Conservation (phyloP, 352 stramenopile genomes). For the Phytophthora megakarya region DNA sequence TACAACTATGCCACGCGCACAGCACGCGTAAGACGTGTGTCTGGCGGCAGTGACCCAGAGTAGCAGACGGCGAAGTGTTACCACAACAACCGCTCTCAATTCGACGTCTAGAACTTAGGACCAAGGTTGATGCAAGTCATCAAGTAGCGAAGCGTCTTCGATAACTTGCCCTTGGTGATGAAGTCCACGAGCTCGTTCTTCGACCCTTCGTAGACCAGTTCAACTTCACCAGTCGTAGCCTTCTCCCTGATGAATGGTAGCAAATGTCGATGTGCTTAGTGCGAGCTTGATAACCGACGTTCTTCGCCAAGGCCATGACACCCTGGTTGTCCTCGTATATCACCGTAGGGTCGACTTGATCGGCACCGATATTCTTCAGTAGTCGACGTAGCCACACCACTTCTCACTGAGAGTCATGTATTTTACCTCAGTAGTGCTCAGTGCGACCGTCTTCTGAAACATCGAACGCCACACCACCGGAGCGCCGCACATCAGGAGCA, state of each 20-base stretch:
- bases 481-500: constrained; percentile 21
- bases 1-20: too few relatives aligned
- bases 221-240: constrained; percentile 12
- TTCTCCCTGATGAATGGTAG: constrained; percentile 33
- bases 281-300: constrained; percentile 26
- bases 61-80: too few relatives aligned
- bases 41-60: too few relatives aligned
- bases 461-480: constrained; percentile 20
- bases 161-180: constrained; percentile 25
- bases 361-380: constrained; percentile 12
- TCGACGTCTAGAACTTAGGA: background rate
- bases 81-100: constrained; percentile 6
- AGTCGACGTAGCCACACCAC: constrained; percentile 21
- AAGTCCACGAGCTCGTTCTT: constrained; percentile 33
- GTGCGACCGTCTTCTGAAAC: constrained; percentile 28
- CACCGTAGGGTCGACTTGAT: constrained; percentile 1
- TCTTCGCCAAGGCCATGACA: constrained; percentile 30
- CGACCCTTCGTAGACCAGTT: constrained; percentile 23
- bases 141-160: constrained; percentile 25
- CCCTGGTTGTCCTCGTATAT: constrained; percentile 36
- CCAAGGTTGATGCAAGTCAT: background rate
- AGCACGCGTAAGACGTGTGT: too few relatives aligned
- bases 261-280: constrained; percentile 34
- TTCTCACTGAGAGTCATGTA: constrained; percentile 33
- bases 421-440: constrained; percentile 34